Evolutionary conservation across 805 yeast species (phyloP), one percentile per base, ranked within the genome.

Genomic region (Yarrowia divulgata): DNA sequence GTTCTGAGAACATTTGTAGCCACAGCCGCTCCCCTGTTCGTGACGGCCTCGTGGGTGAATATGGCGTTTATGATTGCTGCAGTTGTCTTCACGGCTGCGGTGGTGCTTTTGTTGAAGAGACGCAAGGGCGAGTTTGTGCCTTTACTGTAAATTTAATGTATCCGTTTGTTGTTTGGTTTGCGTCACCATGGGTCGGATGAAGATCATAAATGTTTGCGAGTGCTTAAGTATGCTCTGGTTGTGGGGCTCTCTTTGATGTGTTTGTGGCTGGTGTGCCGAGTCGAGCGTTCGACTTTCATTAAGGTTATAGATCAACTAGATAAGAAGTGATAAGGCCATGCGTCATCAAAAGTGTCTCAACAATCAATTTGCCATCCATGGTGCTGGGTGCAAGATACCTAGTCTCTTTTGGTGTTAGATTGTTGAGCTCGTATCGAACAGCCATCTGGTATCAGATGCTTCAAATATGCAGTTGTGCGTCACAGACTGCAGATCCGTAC

Each of bases 11-110:
- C 62, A 10, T 55, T 6, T 16, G 35, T 23, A 5, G 46, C 62
- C 2, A 40, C 45, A 3, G 46, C 16, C 1, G 62, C 46, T 14
- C 62, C 62, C 3, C 14, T 39, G 29, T 55, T 23, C 16, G 5
- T 39, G 32, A 55, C 2, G 8, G 62, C 37, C 8, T 14, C 46
- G n/a, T 55, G 62, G 62, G 46, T 55, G 2, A 55, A 55, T 10
- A 55, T 55, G 46, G 62, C 37, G 6, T 55, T 55, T 10, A 55
- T 55, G 62, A 55, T 55, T 55, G 62, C 62, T 12, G 19, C 34
- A 3, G 42, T 54, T 4, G 32, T 54, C 1, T 34, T 34, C 12
- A 37, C 43, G 0, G 58, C 8, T 8, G 19, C 14, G n/a, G 8
- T 37, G 40, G 58, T 54, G 34, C 16, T 37, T 7, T 1, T 18